Evolutionary conservation across 2,329 filamentous ascomycete species (phyloP), one percentile per base, ranked within the genome.

Genomic region (Aspergillus arachidicola): DNA sequence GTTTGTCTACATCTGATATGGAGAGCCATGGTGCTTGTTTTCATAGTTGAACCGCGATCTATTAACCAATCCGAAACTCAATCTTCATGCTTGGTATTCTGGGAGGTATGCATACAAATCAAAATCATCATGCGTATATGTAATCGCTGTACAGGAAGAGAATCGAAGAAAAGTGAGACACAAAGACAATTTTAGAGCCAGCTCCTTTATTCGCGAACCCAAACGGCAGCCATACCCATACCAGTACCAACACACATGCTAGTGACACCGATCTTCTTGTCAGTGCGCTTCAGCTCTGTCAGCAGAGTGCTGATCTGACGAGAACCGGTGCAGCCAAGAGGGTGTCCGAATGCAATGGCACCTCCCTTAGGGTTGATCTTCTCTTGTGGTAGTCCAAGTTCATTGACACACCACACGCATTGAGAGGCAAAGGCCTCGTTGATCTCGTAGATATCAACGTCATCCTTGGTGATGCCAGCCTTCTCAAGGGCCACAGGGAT

Each of bases 341-440:
- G 95, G 81, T 98, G 95, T 12, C 95, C 93, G 76, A 97, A 97
- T 12, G 94, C 94, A 78, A 97, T 97, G 38, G 94, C 94, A 67
- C 94, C 94, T 69, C 94, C 95, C 86, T 97, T 97, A 72, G 94
- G 94, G 83, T 98, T 98, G 76, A 99, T 89, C 87, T 97, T 98
- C 69, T 92, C 89, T 65, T 85, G 76, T 59, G 93, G 91, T 32
- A 99, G 81, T 51, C 90, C 90, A 26, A 99, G 87, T 84, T 97
- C 89, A 73, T 95, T 92, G 67, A 92, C 88, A 79, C 93, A 97
- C 91, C 91, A 98, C 69, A 98, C 80, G 80, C 93, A 97, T 85
- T 98, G 94, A 67, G 88, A 92, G 36, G 95, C 95, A 79, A 99
- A 99, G 1, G 95, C 95, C 86, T 99, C 95, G 84, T 99, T 99